phyloP scores from a whole-genome alignment of 208 protist genomes.

The Angomonas deanei region DNA sequence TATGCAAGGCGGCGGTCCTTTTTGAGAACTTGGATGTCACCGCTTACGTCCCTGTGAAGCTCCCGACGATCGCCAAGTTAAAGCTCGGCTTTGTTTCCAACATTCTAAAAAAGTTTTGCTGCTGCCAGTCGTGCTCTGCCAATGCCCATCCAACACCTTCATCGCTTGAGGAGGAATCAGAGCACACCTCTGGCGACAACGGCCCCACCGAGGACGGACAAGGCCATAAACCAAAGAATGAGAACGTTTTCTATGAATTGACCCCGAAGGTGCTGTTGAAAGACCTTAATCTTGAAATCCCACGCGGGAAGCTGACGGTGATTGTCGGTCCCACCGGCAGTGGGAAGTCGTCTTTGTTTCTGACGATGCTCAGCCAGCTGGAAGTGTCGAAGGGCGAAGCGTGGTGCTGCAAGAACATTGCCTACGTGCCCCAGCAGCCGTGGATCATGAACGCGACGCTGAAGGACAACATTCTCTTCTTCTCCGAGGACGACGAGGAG shows the following conservation, averaged over 20 bases:
- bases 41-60: conserved; percentile 49
- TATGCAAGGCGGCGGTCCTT: conserved; percentile 25
- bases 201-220: neutral
- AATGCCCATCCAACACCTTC: conserved; percentile 70
- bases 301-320: conserved; percentile 34
- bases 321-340: conserved; percentile 63
- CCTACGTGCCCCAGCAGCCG: conserved; percentile 89
- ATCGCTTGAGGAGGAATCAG: neutral
- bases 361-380: conserved; percentile 27
- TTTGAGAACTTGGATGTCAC: conserved; percentile 43
- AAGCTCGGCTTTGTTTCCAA: conserved; percentile 9
- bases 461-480: conserved; percentile 92
- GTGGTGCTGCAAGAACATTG: conserved; percentile 34
- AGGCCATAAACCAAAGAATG: neutral
- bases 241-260: conserved; percentile 16
- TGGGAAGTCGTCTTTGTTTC: conserved; percentile 73
- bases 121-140: conserved; percentile 53
- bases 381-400: conserved; percentile 32
- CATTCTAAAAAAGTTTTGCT: conserved; percentile 33
- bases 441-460: conserved; percentile 93
- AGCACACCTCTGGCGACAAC: neutral
- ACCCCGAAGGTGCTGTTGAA: conserved; percentile 33
- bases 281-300: conserved; percentile 27
- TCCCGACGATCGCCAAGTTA: conserved; percentile 28
- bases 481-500: conserved; percentile 38